Percentiles rank a stretch among this genome's conserved stretches.
phyloP scores from a whole-genome alignment of 1,284 basidiomycete genomes.

The Sanghuangporus weigelae region DNA sequence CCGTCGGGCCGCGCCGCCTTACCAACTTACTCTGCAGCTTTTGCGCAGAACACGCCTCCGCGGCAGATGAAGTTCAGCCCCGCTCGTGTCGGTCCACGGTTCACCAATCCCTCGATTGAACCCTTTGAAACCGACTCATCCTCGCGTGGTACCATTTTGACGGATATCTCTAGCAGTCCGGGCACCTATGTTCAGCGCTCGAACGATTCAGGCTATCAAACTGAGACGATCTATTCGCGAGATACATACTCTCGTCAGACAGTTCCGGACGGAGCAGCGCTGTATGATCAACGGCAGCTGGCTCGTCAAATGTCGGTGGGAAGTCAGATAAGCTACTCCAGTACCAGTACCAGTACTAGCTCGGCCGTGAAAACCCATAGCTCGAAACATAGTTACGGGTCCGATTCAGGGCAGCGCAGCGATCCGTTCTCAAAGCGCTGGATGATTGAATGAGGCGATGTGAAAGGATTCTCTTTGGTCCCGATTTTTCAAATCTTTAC shows the following conservation, averaged over 20 bases:
- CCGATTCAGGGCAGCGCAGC: not conserved
- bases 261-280: slow-evolving; percentile 11
- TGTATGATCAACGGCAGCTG: slow-evolving; percentile 4
- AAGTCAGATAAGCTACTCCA: slow-evolving; percentile 17
- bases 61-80: slow-evolving; percentile 37
- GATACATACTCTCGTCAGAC: slow-evolving; percentile 15
- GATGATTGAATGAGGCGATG: slow-evolving; percentile 22
- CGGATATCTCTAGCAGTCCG: slow-evolving; percentile 1
- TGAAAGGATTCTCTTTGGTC: not conserved
- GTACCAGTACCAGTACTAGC: slow-evolving; percentile 10
- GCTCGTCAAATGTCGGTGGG: slow-evolving; percentile 12
- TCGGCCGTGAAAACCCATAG: not conserved
- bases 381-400: not conserved
- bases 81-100: slow-evolving; percentile 41
- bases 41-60: slow-evolving; percentile 38
- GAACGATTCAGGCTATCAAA: not conserved
- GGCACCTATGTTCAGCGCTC: not conserved
- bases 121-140: slow-evolving; percentile 34
- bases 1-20: slow-evolving; percentile 46
- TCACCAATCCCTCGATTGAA: slow-evolving; percentile 38
- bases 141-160: not conserved
- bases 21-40: slow-evolving; percentile 50
- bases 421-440: slow-evolving; percentile 19
- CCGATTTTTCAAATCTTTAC: not conserved
- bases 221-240: slow-evolving; percentile 14